Evolutionary conservation across 371 early-diverging fungal species (phyloP).

Genomic region (Dinochytrium kinnereticum): DNA sequence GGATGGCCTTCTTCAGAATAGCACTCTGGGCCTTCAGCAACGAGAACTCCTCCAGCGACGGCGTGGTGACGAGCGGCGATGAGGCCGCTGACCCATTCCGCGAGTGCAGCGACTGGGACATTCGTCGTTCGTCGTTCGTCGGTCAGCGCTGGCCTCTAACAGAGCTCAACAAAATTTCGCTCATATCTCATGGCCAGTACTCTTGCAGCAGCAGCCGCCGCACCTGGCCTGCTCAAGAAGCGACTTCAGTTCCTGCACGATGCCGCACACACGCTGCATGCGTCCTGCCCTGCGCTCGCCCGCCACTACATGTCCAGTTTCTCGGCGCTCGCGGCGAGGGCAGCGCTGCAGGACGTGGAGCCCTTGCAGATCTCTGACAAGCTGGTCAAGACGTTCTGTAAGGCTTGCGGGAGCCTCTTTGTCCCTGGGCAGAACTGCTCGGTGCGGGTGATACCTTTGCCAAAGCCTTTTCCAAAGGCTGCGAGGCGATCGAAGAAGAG

Average conservation of each 20-base stretch:
- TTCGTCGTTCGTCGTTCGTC: too few relatives aligned
- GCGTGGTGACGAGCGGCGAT: not conserved
- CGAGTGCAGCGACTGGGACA: not conserved
- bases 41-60: conserved; percentile 20
- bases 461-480: too few relatives aligned
- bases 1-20: conserved; percentile 26
- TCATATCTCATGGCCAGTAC: not conserved
- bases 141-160: not conserved
- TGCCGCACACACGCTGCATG: conserved; percentile 8
- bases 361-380: not conserved
- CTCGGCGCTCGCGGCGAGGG: not conserved
- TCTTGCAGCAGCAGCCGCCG: not conserved
- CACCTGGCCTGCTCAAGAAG: conserved; percentile 2
- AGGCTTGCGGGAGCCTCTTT: conserved; percentile 9
- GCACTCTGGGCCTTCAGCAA: conserved; percentile 24
- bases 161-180: not conserved
- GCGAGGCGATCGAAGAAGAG: not conserved
- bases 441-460: not conserved
- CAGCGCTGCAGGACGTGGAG: not conserved
- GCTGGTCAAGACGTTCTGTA: conserved; percentile 4
- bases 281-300: not conserved
- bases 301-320: conserved; percentile 5
- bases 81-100: conserved; percentile 8
- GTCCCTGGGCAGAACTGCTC: conserved; percentile 11
- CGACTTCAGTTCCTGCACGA: conserved; percentile 15